phyloP scores from a whole-genome alignment of 192 early-diverging fungal genomes.

The Glomus cerebriforme region DNA sequence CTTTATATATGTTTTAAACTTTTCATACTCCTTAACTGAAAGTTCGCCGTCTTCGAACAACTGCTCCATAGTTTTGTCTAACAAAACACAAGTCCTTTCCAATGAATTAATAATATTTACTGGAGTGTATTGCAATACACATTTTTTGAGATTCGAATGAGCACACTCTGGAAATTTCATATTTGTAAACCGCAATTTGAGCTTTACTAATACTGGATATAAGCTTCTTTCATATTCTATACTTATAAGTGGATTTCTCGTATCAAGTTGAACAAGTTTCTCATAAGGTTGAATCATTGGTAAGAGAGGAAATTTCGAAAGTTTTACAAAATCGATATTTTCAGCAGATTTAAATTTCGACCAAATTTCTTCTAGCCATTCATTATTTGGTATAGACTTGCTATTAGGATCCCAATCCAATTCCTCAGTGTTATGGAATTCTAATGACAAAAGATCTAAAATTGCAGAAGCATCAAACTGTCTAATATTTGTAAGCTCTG shows the following conservation, averaged over 20 bases:
- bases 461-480: neutral
- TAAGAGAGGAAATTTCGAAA: neutral
- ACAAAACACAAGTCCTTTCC: too few relatives aligned
- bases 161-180: neutral
- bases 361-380: neutral
- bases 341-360: neutral
- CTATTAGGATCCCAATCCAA: neutral
- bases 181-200: neutral
- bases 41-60: too few relatives aligned
- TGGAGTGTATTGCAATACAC: neutral
- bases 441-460: neutral
- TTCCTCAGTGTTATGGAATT: neutral
- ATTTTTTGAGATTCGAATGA: neutral
- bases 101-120: neutral
- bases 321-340: neutral
- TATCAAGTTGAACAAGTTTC: neutral
- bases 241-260: neutral
- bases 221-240: neutral
- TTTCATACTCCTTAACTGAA: too few relatives aligned
- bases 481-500: neutral
- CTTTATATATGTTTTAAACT: too few relatives aligned
- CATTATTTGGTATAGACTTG: neutral
- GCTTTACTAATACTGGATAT: neutral
- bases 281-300: neutral
- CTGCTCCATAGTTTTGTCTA: too few relatives aligned